Percentiles rank a stretch among this genome's conserved stretches.
Evolutionary conservation across 257 asterid species (phyloP).

Genomic region (Parsonsia alboflavescens): DNA sequence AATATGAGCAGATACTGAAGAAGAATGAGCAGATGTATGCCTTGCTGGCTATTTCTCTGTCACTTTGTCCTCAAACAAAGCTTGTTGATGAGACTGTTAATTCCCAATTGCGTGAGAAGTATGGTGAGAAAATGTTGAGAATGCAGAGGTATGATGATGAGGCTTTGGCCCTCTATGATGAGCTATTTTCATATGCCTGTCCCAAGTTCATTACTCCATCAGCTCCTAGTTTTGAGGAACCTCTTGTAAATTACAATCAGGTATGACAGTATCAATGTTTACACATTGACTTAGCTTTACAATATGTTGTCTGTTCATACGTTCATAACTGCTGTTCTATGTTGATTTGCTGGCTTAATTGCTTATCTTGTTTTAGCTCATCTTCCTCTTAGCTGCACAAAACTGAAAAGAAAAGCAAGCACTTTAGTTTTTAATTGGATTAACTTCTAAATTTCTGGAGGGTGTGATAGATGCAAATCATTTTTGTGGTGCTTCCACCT

Average conservation of each 20-base stretch:
- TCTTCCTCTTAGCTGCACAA: not conserved
- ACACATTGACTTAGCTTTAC: not conserved
- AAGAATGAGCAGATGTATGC: slow-evolving; percentile 99
- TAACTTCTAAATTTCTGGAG: not conserved
- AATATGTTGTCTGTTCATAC: not conserved
- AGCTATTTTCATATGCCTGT: slow-evolving; percentile 97
- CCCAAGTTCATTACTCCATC: slow-evolving; percentile 98
- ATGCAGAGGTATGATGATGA: slow-evolving; percentile 89
- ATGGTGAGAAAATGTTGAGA: slow-evolving; percentile 89
- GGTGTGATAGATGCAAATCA: no score
- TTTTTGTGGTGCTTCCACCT: no score
- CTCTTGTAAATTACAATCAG: slow-evolving; percentile 98
- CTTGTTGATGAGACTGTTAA: slow-evolving; percentile 88
- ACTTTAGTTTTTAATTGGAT: no score
- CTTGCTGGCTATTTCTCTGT: slow-evolving; percentile 76
- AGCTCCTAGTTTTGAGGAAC: slow-evolving; percentile 91
- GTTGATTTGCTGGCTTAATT: not conserved
- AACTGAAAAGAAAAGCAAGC: not conserved
- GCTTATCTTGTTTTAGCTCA: not conserved
- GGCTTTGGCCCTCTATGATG: slow-evolving; percentile 79
- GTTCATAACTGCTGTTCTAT: not conserved
- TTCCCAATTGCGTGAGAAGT: slow-evolving; percentile 79
- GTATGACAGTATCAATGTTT: slow-evolving; percentile 24
- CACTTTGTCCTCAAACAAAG: slow-evolving; percentile 86
- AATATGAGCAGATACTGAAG: slow-evolving; percentile 91